Conservation (phyloP, 495 filamentous ascomycete species). For the Xylaria scruposa region DNA sequence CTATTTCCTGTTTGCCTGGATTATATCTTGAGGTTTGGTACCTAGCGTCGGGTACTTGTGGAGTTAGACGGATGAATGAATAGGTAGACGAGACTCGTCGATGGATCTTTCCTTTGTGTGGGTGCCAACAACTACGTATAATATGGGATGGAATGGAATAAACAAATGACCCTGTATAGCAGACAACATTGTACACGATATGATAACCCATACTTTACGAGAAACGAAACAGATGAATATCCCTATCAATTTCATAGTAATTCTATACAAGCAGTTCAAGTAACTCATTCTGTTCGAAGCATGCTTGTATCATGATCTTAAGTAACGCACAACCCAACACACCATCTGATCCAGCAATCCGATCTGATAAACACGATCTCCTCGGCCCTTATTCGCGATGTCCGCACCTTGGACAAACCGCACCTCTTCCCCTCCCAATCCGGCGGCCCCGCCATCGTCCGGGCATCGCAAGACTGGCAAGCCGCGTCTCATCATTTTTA, state of each 20-base stretch:
- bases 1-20: not conserved
- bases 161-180: not conserved
- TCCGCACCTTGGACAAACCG: conserved; percentile 13
- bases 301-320: not conserved
- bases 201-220: not conserved
- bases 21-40: not conserved
- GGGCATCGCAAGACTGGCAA: conserved; percentile 43
- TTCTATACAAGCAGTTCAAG: not conserved
- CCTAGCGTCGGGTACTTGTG: not conserved
- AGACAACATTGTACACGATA: not conserved
- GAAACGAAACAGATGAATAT: not conserved
- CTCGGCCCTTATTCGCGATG: not conserved
- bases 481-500: conserved; percentile 32
- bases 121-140: too few relatives aligned
- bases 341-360: not conserved
- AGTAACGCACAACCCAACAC: not conserved
- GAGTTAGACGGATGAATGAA: not conserved
- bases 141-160: not conserved
- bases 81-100: not conserved
- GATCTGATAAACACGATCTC: not conserved
- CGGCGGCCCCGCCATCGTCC: conserved; percentile 40
- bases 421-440: conserved; percentile 19
- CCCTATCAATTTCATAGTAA: not conserved
- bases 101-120: not conserved
- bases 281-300: not conserved